Evolutionary conservation across 2,329 filamentous ascomycete genomes (phyloP), one percentile per base, ranked within the genome.

Genomic region (Fusarium piperis): DNA sequence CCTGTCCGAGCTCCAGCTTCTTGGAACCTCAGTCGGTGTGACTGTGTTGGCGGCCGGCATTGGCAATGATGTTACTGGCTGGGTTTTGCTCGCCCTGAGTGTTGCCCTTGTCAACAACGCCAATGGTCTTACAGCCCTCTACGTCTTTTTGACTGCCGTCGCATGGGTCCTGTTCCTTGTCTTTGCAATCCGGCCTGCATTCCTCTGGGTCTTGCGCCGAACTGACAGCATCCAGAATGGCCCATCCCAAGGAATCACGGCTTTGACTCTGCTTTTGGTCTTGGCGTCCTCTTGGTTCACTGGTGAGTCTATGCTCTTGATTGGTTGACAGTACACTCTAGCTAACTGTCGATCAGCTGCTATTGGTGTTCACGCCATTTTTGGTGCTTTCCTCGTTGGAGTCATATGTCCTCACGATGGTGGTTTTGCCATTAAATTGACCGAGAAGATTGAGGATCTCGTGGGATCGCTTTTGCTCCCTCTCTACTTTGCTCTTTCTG

Each of bases 291-390:
- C 94, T 6, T 97, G 95, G 85, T 97, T 97, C 78, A 97, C 94
- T 0, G 86, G 92, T 62, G 62, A 60, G 72, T 64, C 5, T 15
- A 3, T 0, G 0, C 1, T 3, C n/a, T 16, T 20, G 15, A 41
- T 30, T 10, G 15, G 52, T 28, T 12, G 3, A 23, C 16, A 4
- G 0, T 5, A n/a, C 7, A 18, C 10, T 10, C 44, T 68, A 26
- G 11, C 38, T 64, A 32, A 65, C 16, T 3, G 0, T 15, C 4
- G 1, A 23, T 5, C 15, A 77, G 75, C 75, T 10, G 92, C 96
- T 66, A 97, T 98, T 77, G 95, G 95, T 52, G 91, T 98, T 1
- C 95, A 98, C 79, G 90, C 95, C 62, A 98, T 98, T 78, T 98
- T 98, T 76, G 95, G 95, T 44, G 94, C 92, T 4, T 98, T 98